Base-by-base conservation (phyloP, 805 yeast genomes). In the Spencermartinsiella europaea region DNA sequence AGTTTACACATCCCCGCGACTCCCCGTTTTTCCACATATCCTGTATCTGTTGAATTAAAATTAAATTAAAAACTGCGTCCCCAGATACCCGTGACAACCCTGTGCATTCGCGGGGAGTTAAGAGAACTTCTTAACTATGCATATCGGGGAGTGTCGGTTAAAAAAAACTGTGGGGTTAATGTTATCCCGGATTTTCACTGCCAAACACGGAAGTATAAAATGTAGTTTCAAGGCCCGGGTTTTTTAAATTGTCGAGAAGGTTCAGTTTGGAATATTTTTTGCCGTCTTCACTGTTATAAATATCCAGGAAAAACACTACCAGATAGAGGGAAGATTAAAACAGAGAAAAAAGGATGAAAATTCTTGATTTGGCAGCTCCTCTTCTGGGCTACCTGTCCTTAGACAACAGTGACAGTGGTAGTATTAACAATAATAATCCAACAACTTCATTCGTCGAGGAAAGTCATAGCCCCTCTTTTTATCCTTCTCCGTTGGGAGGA, bases 401-500 rank as follows among this genome's bases (percentile, higher is more conserved):
- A 20, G 27, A n/a, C 21, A 10, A 8, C 21, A 12, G 25, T 20
- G n/a, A 27, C 39, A 17, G 5, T 36, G 31, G 31, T 7, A n/a
- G n/a, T n/a, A n/a, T n/a, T n/a, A n/a, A n/a, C n/a, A n/a, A n/a
- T n/a, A n/a, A n/a, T n/a, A n/a, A n/a, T n/a, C n/a, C n/a, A n/a
- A n/a, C 40, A n/a, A 21, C 34, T 10, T 21, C 42, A 10, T 12
- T 42, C 17, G 41, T 42, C 2, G 40, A 47, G 19, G 37, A 45
- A 22, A 47, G 47, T 3, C 34, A 19, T 25, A 52, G 55, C 25
- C 57, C 57, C 10, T 50, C 55, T 3, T 54, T 25, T 35, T 55
- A 51, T 37, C 59, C 59, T 7, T 33, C 54, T 3, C 57, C 60
- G 12, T 43, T 51, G 43, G 58, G 57, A 3, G 54, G 53, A 10